Conservation (phyloP, 257 asterid species). For the Primulina tabacum region DNA sequence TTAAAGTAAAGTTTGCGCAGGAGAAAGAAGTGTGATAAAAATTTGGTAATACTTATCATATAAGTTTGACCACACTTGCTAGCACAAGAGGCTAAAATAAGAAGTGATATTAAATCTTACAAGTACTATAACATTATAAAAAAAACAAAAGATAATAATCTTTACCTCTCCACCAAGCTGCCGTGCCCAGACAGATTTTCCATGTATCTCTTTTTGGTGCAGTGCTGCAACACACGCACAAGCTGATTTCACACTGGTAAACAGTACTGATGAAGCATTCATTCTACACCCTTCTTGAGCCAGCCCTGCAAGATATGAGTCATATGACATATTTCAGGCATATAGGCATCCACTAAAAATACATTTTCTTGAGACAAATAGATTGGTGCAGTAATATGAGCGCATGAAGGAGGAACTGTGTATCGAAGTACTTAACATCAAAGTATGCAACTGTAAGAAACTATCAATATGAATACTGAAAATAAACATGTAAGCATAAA, state of each 20-base stretch:
- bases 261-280: constrained; percentile 75
- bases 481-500: constrained; percentile 3
- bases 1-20: neutral
- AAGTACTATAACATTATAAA: constrained; percentile 4
- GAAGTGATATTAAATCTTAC: neutral
- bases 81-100: too few species aligned
- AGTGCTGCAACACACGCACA: constrained; percentile 75
- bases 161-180: constrained; percentile 99
- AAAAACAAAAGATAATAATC: constrained; percentile 9
- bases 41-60: neutral
- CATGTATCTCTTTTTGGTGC: constrained; percentile 76
- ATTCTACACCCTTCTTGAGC: constrained; percentile 82
- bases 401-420: neutral
- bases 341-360: constrained; percentile 14
- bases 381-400: neutral
- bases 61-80: neutral
- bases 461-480: neutral
- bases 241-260: constrained; percentile 87
- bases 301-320: constrained; percentile 48
- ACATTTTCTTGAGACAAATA: constrained; percentile 7
- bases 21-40: neutral
- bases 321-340: constrained; percentile 10
- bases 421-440: neutral
- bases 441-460: constrained; percentile 1
- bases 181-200: constrained; percentile 87